Percentiles rank a stretch among this genome's conserved stretches.
Evolutionary conservation across 441 rosid species (phyloP).

Genomic region (Populus hybrid): DNA sequence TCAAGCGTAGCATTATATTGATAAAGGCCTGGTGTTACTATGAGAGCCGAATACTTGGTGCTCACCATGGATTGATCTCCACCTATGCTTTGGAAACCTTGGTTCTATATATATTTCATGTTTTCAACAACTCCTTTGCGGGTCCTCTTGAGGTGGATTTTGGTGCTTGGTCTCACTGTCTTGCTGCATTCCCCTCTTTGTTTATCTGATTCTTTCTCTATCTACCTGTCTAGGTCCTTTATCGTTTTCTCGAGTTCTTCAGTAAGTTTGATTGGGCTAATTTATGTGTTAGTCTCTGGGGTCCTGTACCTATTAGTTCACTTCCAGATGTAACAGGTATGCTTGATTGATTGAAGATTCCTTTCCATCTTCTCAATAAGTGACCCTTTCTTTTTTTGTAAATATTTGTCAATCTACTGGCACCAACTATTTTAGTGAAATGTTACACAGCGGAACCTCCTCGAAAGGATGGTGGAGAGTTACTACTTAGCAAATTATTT

Average conservation of each 20-base stretch:
- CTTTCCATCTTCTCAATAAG: conserved; percentile 9
- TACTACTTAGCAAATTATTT: conserved; percentile 51
- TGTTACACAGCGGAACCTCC: conserved; percentile 80
- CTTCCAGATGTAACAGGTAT: conserved; percentile 91
- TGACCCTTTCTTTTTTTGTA: conserved; percentile 11
- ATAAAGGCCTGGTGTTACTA: conserved; percentile 99
- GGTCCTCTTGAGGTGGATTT: conserved; percentile 91
- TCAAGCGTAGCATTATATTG: conserved; percentile 93
- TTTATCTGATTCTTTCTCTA: conserved; percentile 25
- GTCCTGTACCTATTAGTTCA: conserved; percentile 82
- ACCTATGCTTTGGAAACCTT: conserved; percentile 96
- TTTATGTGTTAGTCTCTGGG: conserved; percentile 96
- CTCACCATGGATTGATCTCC: conserved; percentile 98
- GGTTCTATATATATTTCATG: conserved; percentile 96
- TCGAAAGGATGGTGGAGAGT: conserved; percentile 72
- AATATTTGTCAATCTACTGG: conserved; percentile 3
- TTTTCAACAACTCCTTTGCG: conserved; percentile 80
- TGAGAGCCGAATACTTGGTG: conserved; percentile 99
- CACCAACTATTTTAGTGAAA: conserved; percentile 21
- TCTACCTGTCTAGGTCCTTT: conserved; percentile 65
- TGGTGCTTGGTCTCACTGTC: conserved; percentile 12
- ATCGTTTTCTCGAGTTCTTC: conserved; percentile 96
- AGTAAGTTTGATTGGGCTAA: conserved; percentile 99
- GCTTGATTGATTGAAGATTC: conserved; percentile 15
- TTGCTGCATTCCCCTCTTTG: conserved; percentile 13